Evolutionary conservation across 306 rosid species (phyloP).

Genomic region (Glycine latifolia): DNA sequence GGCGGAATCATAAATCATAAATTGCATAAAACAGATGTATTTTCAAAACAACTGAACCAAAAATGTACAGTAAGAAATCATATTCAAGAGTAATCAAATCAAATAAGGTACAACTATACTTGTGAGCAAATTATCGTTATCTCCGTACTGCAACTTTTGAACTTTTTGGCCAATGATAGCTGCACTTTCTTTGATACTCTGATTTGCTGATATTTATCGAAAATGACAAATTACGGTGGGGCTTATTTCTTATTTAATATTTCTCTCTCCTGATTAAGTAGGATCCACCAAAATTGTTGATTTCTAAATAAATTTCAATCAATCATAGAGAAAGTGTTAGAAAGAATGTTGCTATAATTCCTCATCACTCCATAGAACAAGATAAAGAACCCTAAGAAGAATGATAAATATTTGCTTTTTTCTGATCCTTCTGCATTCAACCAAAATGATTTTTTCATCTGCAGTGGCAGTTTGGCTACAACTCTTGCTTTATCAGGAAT

Average conservation of each 20-base stretch:
- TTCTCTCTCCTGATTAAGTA: no score
- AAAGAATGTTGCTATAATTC: no score
- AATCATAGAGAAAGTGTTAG: no score
- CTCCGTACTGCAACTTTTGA: background rate
- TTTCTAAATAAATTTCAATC: no score
- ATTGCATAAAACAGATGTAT: background rate
- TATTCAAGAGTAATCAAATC: background rate
- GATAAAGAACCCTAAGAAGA: background rate
- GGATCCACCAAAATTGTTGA: no score
- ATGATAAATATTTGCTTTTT: background rate
- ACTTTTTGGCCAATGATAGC: background rate
- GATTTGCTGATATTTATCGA: no score
- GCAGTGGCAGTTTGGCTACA: slow-evolving; percentile 85
- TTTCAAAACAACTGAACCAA: background rate
- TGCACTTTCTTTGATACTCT: no score
- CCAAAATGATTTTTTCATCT: slow-evolving; percentile 23
- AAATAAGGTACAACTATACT: no score
- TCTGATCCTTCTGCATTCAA: background rate
- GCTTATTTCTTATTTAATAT: no score
- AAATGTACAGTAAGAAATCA: background rate
- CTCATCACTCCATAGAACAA: background rate
- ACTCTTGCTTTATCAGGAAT: slow-evolving; percentile 69
- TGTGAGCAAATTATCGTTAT: no score
- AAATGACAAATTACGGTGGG: no score
- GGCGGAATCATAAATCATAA: background rate